phyloP scores from a whole-genome alignment of 2,329 filamentous ascomycete species.

The Alternaria tenuissima region DNA sequence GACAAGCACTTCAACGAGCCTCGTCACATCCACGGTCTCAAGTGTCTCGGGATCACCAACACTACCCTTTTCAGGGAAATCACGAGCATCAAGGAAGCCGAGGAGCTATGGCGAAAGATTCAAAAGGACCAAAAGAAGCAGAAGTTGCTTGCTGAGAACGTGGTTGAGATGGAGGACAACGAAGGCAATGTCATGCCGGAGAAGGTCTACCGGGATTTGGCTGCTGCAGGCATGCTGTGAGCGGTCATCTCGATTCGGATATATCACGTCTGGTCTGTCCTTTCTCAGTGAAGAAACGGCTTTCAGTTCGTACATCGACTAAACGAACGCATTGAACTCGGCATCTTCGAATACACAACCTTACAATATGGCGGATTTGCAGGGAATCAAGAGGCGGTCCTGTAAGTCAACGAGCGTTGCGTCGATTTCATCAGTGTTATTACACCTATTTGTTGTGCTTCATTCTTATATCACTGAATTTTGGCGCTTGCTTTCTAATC shows the following conservation, averaged over 20 bases:
- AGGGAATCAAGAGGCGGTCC: neutral
- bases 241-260: neutral
- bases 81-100: slow-evolving; percentile 86
- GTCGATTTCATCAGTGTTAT: neutral
- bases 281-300: neutral
- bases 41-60: slow-evolving; percentile 92
- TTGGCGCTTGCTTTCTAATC: neutral
- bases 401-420: neutral
- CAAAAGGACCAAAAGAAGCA: slow-evolving; percentile 83
- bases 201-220: slow-evolving; percentile 95
- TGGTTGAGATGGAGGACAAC: slow-evolving; percentile 98
- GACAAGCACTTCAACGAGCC: slow-evolving; percentile 99
- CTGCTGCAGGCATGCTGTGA: slow-evolving; percentile 79
- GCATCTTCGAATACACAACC: neutral
- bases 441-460: neutral
- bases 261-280: neutral
- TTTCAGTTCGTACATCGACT: neutral
- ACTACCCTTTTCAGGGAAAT: slow-evolving; percentile 93
- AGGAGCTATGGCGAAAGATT: slow-evolving; percentile 91
- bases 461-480: neutral
- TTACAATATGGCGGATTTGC: neutral
- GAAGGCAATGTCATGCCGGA: slow-evolving; percentile 99
- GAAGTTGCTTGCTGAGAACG: slow-evolving; percentile 77
- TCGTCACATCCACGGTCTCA: slow-evolving; percentile 89
- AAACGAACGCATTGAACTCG: neutral